These are phyloP conservation scores for Aspergillus thermomutatus DNA, from an alignment of 2,329 filamentous ascomycete species.

Conservation along the genomic window DNA sequence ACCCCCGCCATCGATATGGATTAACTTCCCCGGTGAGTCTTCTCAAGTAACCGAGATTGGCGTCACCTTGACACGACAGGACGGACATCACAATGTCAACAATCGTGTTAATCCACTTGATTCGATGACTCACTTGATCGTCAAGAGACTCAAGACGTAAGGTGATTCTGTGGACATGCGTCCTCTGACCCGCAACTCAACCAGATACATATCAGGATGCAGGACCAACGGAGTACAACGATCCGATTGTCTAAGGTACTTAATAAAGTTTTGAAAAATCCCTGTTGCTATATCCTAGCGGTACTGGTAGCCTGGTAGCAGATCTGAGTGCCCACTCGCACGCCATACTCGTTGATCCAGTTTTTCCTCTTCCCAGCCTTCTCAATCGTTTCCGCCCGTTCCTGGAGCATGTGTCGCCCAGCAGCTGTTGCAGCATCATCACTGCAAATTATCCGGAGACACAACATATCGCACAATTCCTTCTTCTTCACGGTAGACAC, in stretches of 20 bases:
- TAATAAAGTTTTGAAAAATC: not conserved
- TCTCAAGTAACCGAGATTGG: not conserved
- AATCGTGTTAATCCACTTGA: not conserved
- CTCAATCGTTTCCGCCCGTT: conserved; percentile 41
- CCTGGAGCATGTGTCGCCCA: conserved; percentile 34
- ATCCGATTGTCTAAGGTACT: not conserved
- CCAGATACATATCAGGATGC: not conserved
- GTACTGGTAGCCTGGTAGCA: not conserved
- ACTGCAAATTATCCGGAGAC: conserved; percentile 45
- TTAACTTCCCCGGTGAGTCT: not conserved
- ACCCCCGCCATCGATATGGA: not conserved
- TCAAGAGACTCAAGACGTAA: too few relatives aligned
- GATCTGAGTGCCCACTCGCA: conserved; percentile 40
- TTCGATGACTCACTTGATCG: not conserved
- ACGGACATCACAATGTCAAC: not conserved
- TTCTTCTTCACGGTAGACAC: conserved; percentile 41
- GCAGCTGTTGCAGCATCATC: conserved; percentile 34
- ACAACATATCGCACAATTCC: conserved; percentile 37
- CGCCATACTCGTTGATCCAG: conserved; percentile 47
- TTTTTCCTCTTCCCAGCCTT: conserved; percentile 61
- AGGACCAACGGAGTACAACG: not conserved
- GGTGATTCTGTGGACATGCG: not conserved
- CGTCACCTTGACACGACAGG: not conserved
- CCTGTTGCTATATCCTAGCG: not conserved
- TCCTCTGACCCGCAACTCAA: not conserved